Evolutionary conservation across 371 early-diverging fungal genomes (phyloP).

Genomic region (Blakeslea trispora): DNA sequence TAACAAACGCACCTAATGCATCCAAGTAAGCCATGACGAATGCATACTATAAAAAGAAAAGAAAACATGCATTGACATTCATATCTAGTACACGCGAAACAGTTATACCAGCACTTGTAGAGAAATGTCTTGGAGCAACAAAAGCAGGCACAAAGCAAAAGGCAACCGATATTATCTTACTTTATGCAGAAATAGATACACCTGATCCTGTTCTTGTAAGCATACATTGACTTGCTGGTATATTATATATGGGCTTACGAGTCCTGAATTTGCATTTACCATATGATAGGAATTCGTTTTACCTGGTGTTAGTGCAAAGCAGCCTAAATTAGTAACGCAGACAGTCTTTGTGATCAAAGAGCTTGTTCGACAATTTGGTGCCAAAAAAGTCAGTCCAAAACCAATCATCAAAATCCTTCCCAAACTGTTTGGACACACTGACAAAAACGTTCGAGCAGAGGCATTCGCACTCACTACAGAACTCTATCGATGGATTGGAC

Average conservation of each 20-base stretch:
- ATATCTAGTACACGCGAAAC: slow-evolving; percentile 61
- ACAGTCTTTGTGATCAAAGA: slow-evolving; percentile 72
- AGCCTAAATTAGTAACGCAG: slow-evolving; percentile 89
- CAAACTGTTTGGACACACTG: slow-evolving; percentile 90
- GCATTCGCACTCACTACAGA: slow-evolving; percentile 73
- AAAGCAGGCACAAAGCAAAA: slow-evolving; percentile 80
- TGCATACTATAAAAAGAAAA: slow-evolving; percentile 4
- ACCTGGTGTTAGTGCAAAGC: slow-evolving; percentile 80
- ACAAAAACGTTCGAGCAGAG: slow-evolving; percentile 91
- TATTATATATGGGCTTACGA: slow-evolving; percentile 13
- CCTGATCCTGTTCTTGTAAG: slow-evolving; percentile 82
- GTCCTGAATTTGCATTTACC: too few relatives aligned
- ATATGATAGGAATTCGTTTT: slow-evolving; percentile 72
- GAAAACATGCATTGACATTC: not conserved
- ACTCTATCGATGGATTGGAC: slow-evolving; percentile 81
- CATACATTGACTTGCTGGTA: too few relatives aligned
- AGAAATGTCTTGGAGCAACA: slow-evolving; percentile 86
- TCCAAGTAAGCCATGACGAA: slow-evolving; percentile 47
- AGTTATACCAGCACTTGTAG: slow-evolving; percentile 80
- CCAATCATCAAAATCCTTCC: slow-evolving; percentile 83
- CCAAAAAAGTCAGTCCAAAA: slow-evolving; percentile 76
- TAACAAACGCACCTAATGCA: slow-evolving; percentile 82
- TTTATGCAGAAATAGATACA: slow-evolving; percentile 86
- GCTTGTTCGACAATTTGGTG: slow-evolving; percentile 80
- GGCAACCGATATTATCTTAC: slow-evolving; percentile 78